phyloP scores from a whole-genome alignment of 73 alveolate genomes.

The Tetrahymena malaccensis region DNA sequence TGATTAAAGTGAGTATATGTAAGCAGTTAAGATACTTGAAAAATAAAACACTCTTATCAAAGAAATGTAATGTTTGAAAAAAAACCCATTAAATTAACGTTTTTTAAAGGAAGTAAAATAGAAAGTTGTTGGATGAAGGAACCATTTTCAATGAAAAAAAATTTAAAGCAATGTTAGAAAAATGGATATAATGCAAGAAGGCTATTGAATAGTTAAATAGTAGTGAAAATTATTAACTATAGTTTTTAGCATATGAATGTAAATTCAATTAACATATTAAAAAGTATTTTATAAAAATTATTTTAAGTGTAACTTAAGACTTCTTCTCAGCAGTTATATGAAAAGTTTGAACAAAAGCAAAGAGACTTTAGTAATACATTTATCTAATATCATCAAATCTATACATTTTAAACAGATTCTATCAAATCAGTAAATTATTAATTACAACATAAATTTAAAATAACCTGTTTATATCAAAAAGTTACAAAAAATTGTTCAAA shows the following conservation, averaged over 20 bases:
- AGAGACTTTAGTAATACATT: neutral
- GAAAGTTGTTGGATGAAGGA: neutral
- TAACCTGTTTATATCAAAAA: neutral
- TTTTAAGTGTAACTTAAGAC: neutral
- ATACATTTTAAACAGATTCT: neutral
- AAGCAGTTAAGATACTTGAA: neutral
- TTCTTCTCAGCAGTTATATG: neutral
- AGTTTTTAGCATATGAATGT: neutral
- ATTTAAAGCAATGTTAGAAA: neutral
- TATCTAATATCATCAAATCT: neutral
- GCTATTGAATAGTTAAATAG: neutral
- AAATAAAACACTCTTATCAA: neutral
- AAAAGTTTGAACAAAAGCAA: neutral
- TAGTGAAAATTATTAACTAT: neutral
- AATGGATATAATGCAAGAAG: neutral
- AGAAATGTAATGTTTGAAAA: neutral
- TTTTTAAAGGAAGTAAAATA: neutral
- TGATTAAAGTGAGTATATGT: neutral
- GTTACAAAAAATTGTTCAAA: neutral
- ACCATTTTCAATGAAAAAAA: neutral
- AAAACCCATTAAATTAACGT: neutral
- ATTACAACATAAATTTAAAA: neutral
- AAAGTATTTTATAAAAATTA: neutral
- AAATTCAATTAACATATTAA: neutral
- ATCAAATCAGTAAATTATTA: neutral